Conservation (phyloP, 2,329 filamentous ascomycete species). For the Neofusicoccum ribis region DNA sequence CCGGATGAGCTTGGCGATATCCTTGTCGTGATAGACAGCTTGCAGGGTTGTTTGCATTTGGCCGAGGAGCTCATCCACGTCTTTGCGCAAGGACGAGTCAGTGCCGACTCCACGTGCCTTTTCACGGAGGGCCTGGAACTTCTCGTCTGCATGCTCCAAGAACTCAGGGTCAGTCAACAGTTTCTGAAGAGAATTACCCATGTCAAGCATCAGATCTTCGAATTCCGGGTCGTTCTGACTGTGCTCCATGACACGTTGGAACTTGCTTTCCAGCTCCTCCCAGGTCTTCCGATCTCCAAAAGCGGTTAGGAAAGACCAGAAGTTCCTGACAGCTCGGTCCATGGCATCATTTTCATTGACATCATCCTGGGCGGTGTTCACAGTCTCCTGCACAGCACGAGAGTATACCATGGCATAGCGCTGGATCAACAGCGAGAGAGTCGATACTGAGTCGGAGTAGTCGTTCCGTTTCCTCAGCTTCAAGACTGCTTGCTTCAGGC, state of each 20-base stretch:
- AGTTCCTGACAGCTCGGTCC: constrained; percentile 73
- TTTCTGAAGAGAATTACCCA: constrained; percentile 73
- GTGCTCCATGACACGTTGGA: constrained; percentile 71
- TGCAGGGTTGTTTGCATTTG: constrained; percentile 68
- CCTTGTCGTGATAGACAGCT: constrained; percentile 69
- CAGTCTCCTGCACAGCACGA: constrained; percentile 66
- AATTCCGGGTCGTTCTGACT: constrained; percentile 78
- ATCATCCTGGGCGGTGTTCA: constrained; percentile 67
- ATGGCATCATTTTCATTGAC: constrained; percentile 72
- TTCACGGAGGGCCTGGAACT: constrained; percentile 59
- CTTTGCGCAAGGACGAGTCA: constrained; percentile 68
- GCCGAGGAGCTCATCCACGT: constrained; percentile 70
- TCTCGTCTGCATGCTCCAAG: constrained; percentile 72
- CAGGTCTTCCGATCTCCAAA: constrained; percentile 76
- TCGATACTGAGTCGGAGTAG: constrained; percentile 84
- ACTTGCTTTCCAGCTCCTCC: constrained; percentile 69
- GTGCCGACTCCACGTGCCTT: constrained; percentile 60
- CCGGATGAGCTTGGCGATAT: constrained; percentile 67
- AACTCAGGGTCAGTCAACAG: constrained; percentile 85
- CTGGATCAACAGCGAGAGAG: constrained; percentile 71
- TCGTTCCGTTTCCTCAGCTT: constrained; percentile 75
- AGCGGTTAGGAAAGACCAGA: constrained; percentile 77
- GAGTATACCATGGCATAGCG: constrained; percentile 79
- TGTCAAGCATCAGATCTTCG: constrained; percentile 71
- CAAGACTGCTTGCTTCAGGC: constrained; percentile 73